Evolutionary conservation across 805 yeast genomes (phyloP).

Genomic region (Starmerella etchellsii): DNA sequence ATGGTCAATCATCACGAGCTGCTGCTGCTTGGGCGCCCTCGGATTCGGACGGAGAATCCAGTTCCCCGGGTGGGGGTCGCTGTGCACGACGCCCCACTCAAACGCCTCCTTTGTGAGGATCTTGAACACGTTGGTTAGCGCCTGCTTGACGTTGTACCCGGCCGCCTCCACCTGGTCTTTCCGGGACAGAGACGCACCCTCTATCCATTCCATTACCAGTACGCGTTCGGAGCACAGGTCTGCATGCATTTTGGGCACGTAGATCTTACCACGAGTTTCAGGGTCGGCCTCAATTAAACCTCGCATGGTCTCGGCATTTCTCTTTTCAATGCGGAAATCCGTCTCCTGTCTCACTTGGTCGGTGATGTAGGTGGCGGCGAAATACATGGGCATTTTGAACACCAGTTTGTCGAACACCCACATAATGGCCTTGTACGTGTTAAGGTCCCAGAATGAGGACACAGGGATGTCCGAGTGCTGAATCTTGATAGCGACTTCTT

Average conservation of each 20-base stretch:
- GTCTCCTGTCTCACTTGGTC: constrained; percentile 47
- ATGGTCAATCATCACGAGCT: constrained; percentile 60
- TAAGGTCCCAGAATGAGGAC: constrained; percentile 50
- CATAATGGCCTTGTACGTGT: constrained; percentile 42
- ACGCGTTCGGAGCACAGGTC: constrained; percentile 39
- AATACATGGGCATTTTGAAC: constrained; percentile 52
- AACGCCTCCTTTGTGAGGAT: constrained; percentile 49
- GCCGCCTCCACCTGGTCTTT: constrained; percentile 31
- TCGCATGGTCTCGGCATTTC: constrained; percentile 38
- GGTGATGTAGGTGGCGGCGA: constrained; percentile 44
- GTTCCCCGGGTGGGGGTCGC: constrained; percentile 78
- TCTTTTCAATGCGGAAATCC: constrained; percentile 44
- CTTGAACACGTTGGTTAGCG: constrained; percentile 40
- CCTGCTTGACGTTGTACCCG: constrained; percentile 29
- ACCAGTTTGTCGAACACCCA: constrained; percentile 38
- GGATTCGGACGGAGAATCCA: constrained; percentile 37
- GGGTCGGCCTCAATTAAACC: constrained; percentile 28
- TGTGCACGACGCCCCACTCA: constrained; percentile 54
- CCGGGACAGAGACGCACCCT: constrained; percentile 48
- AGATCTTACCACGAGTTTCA: constrained; percentile 29
- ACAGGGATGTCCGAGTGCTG: constrained; percentile 60
- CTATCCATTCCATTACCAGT: constrained; percentile 62
- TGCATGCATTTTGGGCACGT: constrained; percentile 43
- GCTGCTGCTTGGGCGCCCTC: constrained; percentile 19
- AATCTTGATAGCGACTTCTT: constrained; percentile 78